Conservation (phyloP, 179 eudicot genomes). For the Gypsophila paniculata region DNA sequence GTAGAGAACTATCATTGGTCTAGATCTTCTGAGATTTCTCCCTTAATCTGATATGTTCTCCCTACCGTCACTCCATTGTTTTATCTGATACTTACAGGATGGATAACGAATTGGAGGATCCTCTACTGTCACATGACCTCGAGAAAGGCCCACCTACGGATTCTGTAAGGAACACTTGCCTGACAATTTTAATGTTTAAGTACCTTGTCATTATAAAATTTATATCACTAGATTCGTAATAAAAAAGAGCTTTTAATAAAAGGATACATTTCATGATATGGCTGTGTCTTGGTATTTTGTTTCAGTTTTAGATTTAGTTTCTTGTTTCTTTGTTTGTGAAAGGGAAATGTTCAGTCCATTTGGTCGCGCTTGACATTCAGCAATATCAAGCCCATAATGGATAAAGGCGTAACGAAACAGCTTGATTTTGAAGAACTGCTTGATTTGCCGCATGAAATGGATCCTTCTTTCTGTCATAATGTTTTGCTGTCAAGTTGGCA, state of each 20-base stretch:
- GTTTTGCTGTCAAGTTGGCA: constrained; percentile 49
- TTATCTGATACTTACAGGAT: constrained; percentile 26
- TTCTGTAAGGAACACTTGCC: constrained; percentile 38
- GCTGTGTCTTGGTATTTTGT: constrained; percentile 12
- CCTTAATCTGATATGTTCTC: constrained; percentile 10
- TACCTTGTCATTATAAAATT: background rate
- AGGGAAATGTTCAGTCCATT: constrained; percentile 41
- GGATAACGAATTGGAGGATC: constrained; percentile 48
- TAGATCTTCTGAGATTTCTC: background rate
- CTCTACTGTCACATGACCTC: constrained; percentile 47
- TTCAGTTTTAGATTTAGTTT: constrained; percentile 1
- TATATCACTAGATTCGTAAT: background rate
- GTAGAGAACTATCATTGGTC: background rate
- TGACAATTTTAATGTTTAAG: background rate
- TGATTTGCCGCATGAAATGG: constrained; percentile 72
- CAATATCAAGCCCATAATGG: constrained; percentile 54
- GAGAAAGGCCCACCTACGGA: constrained; percentile 43
- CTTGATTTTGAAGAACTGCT: constrained; percentile 84
- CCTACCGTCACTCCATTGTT: background rate
- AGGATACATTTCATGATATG: background rate
- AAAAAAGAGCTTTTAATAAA: no score
- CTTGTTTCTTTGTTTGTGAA: constrained; percentile 24
- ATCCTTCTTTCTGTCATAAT: constrained; percentile 62
- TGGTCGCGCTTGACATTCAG: constrained; percentile 65
- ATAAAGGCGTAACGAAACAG: constrained; percentile 66